Conservation (phyloP, 2,329 filamentous ascomycete genomes). For the Phialophora macrospora region DNA sequence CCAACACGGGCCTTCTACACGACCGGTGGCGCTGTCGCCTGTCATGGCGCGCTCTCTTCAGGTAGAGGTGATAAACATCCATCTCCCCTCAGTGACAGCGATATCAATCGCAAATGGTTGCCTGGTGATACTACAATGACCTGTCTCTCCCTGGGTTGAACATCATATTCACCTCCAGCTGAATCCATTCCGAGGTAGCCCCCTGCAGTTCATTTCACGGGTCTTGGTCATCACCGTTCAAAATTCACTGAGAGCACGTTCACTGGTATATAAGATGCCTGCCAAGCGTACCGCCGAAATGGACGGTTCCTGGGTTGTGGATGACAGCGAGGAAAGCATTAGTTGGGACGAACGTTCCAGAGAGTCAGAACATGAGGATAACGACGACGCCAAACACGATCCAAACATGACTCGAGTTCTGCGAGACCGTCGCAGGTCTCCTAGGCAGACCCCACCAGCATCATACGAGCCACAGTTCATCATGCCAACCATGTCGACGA, state of each 20-base stretch:
- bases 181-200: not conserved
- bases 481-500: constrained; percentile 35
- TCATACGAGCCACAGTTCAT: constrained; percentile 35
- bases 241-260: not conserved
- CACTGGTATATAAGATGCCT: constrained; percentile 14
- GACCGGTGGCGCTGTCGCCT: not conserved
- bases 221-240: not conserved
- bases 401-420: constrained; percentile 5
- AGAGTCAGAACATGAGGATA: constrained; percentile 17
- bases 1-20: not conserved
- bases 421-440: constrained; percentile 9
- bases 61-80: not conserved
- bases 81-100: not conserved
- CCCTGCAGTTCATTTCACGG: not conserved
- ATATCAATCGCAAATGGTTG: not conserved
- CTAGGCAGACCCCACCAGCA: not conserved
- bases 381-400: constrained; percentile 8
- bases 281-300: constrained; percentile 17
- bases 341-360: constrained; percentile 25
- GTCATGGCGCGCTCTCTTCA: not conserved
- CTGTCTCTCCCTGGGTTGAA: not conserved
- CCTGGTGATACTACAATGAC: not conserved
- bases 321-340: constrained; percentile 24
- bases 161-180: constrained; percentile 1
- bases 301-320: constrained; percentile 31